Conservation (phyloP, 176 grass and related monocot species). For the Echinochloa phyllopogon region DNA sequence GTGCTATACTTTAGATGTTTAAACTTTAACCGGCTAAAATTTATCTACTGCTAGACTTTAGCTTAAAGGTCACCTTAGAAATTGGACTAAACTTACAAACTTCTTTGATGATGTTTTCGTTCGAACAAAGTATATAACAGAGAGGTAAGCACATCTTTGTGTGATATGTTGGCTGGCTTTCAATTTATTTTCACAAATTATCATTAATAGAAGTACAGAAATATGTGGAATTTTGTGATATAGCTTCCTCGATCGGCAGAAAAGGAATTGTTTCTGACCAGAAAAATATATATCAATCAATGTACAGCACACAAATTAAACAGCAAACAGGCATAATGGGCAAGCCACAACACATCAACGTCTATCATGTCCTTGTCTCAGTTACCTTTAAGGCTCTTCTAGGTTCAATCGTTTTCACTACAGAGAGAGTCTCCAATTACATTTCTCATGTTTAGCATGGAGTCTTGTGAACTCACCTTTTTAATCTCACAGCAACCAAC, state of each 20-base stretch:
- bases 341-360: constrained; percentile 1
- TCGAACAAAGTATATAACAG: not conserved
- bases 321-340: not conserved
- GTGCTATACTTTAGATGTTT: not conserved
- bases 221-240: not conserved
- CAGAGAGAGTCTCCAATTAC: not conserved
- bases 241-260: not conserved
- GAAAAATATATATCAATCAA: constrained; percentile 27
- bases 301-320: not conserved
- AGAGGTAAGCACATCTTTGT: not conserved
- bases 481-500: constrained; percentile 1
- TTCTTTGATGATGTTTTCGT: not conserved
- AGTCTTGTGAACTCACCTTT: constrained; percentile 31
- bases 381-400: constrained; percentile 32
- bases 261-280: not conserved
- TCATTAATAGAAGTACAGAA: not conserved
- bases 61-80: not conserved
- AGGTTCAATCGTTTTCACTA: constrained; percentile 29
- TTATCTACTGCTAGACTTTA: no score
- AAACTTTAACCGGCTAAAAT: no score
- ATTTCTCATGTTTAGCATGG: constrained; percentile 45
- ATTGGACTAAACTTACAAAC: not conserved
- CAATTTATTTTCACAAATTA: not conserved
- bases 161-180: constrained; percentile 14
- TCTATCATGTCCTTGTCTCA: not conserved